These are phyloP conservation scores for Punica granatum DNA, from an alignment of 345 rosid genomes.

Conservation along the genomic window DNA sequence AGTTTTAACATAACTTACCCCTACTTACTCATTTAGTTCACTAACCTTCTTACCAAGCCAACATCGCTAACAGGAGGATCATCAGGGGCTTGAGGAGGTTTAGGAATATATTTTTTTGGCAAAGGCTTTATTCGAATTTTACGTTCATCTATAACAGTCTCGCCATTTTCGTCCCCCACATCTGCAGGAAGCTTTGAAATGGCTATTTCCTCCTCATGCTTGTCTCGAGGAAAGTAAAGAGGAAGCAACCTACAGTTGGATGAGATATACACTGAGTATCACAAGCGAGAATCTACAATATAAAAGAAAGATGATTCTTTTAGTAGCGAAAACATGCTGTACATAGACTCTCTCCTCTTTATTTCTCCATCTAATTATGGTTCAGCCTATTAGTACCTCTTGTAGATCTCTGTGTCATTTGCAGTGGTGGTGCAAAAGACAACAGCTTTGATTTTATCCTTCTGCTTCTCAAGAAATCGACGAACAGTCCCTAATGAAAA, in stretches of 20 bases:
- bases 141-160: conserved; percentile 91
- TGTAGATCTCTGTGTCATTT: conserved; percentile 91
- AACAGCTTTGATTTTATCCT: conserved; percentile 74
- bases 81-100: conserved; percentile 54
- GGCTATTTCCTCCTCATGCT: conserved; percentile 91
- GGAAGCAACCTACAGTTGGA: conserved; percentile 69
- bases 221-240: conserved; percentile 96
- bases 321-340: background rate
- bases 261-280: background rate
- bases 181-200: conserved; percentile 95
- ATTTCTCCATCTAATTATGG: background rate
- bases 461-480: conserved; percentile 92
- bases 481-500: conserved; percentile 71
- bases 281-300: background rate
- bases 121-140: conserved; percentile 89
- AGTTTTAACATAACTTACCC: background rate
- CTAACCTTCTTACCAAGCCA: conserved; percentile 86
- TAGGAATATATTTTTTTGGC: conserved; percentile 66
- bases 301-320: background rate
- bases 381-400: conserved; percentile 33
- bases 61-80: conserved; percentile 78
- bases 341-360: background rate
- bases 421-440: conserved; percentile 90
- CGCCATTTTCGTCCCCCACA: conserved; percentile 99
- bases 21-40: conserved; percentile 1